Evolutionary conservation across 139 green algal genomes (phyloP), one percentile per base, ranked within the genome.

Genomic region (Desmodesmus armatus): DNA sequence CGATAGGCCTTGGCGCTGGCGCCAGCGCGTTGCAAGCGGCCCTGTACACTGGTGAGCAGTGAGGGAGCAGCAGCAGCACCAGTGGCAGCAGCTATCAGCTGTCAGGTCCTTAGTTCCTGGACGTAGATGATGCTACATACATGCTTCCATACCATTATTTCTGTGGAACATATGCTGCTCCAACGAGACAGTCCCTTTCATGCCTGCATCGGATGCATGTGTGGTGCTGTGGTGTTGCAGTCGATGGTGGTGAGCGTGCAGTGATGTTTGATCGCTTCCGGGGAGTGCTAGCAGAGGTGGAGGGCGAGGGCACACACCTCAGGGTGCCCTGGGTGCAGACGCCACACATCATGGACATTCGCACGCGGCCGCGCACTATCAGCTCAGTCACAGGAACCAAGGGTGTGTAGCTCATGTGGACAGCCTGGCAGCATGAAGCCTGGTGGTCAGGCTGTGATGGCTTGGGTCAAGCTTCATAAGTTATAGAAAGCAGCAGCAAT

Each of bases 331-430:
- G 95, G 94, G 90, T 99, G 58, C 96, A 98, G 87, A 95, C 88
- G 5, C 96, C 97, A 13, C 93, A 96, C 80, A 89, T 99, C 31
- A 98, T 99, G 92, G 97, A 99, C 87, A 96, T 99, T 85, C 92
- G 97, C 43, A 99, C 96, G 2, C 90, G 98, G 1, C 95, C 98
- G 0, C 92, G 96, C 25, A 95, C 90, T 39, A 98, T 99, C 88
- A 97, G 87, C 87, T 99, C 98, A 3, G 95, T 99, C 6, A 99
- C 98, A 2, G 98, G 97, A 31, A 99, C 97, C 15, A 99, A 99
- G 87, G 96, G 96, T 98, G 55, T 27, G 60, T 23, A 2, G 35
- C 53, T 11, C n/a, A 5, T 19, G 27, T 41, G 63, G 63, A n/a
- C n/a, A n/a, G n/a, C n/a, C n/a, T 19, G 53, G 53, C 53, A 19